phyloP scores from a whole-genome alignment of 495 filamentous ascomycete species.

The Gamarada debralockiae region DNA sequence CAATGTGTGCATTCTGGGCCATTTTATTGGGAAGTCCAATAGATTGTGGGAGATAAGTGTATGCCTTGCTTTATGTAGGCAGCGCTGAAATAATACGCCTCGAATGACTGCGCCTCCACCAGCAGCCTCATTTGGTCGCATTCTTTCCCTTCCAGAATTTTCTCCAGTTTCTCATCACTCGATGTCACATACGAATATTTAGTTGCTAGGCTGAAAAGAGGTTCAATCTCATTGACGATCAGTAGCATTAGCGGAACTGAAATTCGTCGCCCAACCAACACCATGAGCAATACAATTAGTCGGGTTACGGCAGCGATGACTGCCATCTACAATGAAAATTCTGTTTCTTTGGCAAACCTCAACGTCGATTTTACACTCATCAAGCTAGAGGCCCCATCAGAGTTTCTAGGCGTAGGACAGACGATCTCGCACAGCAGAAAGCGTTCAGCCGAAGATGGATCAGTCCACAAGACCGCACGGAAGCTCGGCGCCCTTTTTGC shows the following conservation, averaged over 20 bases:
- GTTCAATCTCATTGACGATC: not conserved
- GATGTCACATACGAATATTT: not conserved
- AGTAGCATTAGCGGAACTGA: not conserved
- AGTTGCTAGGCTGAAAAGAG: not conserved
- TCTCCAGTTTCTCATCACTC: not conserved
- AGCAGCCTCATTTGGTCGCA: not conserved
- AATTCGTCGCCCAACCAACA: not conserved
- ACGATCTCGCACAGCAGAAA: constrained; percentile 20
- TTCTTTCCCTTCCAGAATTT: not conserved
- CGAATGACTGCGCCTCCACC: not conserved
- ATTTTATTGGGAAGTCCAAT: not conserved
- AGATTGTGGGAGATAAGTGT: not conserved
- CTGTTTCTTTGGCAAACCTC: constrained; percentile 26
- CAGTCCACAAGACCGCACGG: constrained; percentile 27
- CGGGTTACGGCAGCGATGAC: constrained; percentile 5
- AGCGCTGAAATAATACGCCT: not conserved
- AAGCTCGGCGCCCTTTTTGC: constrained; percentile 25
- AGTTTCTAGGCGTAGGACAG: constrained; percentile 27
- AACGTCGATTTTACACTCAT: constrained; percentile 35
- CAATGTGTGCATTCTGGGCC: not conserved
- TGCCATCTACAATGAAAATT: constrained; percentile 15
- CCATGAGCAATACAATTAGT: not conserved
- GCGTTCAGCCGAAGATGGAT: constrained; percentile 28
- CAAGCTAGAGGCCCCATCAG: constrained; percentile 30
- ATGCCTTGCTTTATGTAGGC: not conserved